A percentile compares a stretch with the other conserved stretches of the same genome.
These are phyloP conservation scores for Alternaria conjuncta DNA, from an alignment of 2,329 filamentous ascomycete genomes.

Conservation along the genomic window DNA sequence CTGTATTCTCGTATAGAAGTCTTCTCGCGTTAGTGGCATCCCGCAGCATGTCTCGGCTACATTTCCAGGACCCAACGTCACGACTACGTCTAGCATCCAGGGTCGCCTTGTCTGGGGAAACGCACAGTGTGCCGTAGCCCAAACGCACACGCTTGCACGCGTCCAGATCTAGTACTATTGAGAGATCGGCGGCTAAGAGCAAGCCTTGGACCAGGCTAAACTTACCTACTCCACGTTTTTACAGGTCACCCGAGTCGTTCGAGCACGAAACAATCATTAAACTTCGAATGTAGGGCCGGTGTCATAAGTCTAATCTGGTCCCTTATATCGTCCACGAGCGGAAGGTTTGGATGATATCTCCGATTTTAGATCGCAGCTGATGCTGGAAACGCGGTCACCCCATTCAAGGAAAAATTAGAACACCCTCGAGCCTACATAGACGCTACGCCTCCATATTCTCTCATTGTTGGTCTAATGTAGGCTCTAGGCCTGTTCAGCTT, in stretches of 20 bases:
- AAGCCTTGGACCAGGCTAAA: conserved; percentile 2
- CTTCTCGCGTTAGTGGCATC: neutral
- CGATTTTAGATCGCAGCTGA: neutral
- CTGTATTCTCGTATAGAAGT: neutral
- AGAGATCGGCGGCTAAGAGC: conserved; percentile 6
- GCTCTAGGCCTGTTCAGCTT: too few species aligned
- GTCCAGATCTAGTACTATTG: conserved; percentile 1
- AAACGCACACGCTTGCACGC: neutral
- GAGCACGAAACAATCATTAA: conserved; percentile 2
- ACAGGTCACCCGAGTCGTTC: neutral
- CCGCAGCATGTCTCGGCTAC: neutral
- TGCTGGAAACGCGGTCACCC: neutral
- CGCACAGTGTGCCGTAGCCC: neutral
- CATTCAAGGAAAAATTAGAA: neutral
- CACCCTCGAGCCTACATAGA: too few species aligned
- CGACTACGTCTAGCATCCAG: conserved; percentile 5
- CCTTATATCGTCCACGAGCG: neutral
- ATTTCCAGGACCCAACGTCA: neutral
- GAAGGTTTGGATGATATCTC: neutral
- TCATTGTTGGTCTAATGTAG: too few species aligned
- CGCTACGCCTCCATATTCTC: too few species aligned
- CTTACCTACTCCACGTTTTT: neutral
- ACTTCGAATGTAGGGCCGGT: neutral
- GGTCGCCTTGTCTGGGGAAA: conserved; percentile 4
- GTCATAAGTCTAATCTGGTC: neutral